Percentiles rank a stretch among this genome's conserved stretches.
phyloP scores from a whole-genome alignment of 768 basidiomycete genomes.

The Mycena haematopus region DNA sequence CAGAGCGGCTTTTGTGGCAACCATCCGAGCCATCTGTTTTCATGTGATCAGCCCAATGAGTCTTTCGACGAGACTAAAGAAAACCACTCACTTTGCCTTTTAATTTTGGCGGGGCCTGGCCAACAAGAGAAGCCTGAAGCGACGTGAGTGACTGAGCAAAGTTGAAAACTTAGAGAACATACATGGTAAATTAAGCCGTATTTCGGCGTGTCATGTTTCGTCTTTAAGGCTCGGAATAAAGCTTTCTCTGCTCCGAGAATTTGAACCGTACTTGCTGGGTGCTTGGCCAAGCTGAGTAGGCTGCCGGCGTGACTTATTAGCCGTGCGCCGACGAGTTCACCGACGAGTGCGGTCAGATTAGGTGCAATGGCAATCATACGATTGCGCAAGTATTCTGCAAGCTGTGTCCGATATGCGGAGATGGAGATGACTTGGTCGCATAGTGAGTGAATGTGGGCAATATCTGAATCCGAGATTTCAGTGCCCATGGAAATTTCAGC shows the following conservation, averaged over 20 bases:
- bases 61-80: not conserved
- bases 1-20: constrained; percentile 96
- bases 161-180: constrained; percentile 34
- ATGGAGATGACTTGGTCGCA: constrained; percentile 99
- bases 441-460: constrained; percentile 94
- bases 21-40: constrained; percentile 96
- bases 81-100: constrained; percentile 84
- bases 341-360: constrained; percentile 91
- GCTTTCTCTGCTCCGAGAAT: constrained; percentile 99
- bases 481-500: constrained; percentile 99
- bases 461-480: constrained; percentile 96
- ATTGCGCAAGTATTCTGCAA: constrained; percentile 95
- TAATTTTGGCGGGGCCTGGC: constrained; percentile 95
- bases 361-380: constrained; percentile 99
- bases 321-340: constrained; percentile 91
- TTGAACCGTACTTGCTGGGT: constrained; percentile 97
- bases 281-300: constrained; percentile 93
- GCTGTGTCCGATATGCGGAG: constrained; percentile 90
- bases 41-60: constrained; percentile 6
- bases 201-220: constrained; percentile 99
- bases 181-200: constrained; percentile 99
- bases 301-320: constrained; percentile 96
- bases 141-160: constrained; percentile 19
- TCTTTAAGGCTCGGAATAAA: constrained; percentile 96
- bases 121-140: constrained; percentile 86